A percentile compares a stretch with the other conserved stretches of the same genome.
These are phyloP conservation scores for Lizanozyma gosingica DNA, from an alignment of 1,139 yeast genomes.

Conservation along the genomic window DNA sequence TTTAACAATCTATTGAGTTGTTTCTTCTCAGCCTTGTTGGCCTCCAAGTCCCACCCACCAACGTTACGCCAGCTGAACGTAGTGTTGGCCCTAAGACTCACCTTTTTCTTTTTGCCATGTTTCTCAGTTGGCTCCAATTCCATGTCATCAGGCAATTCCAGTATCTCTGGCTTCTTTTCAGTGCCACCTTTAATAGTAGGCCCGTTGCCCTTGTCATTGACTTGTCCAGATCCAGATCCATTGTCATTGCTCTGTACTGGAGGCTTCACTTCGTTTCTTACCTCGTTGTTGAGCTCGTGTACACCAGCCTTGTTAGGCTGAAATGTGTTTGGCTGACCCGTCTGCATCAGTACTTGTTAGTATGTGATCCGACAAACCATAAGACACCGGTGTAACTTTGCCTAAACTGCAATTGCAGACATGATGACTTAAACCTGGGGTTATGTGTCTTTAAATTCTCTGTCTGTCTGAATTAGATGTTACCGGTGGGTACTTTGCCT, in stretches of 20 bases:
- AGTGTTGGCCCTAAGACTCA: slow-evolving; percentile 20
- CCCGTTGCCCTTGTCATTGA: not conserved
- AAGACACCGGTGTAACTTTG: too few relatives aligned
- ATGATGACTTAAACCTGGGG: too few relatives aligned
- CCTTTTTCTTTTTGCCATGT: slow-evolving; percentile 7
- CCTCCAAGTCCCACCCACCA: slow-evolving; percentile 29
- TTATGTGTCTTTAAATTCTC: too few relatives aligned
- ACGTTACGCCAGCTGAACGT: slow-evolving; percentile 35
- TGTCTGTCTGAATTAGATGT: too few relatives aligned
- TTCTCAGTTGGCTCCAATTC: not conserved
- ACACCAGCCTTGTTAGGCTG: not conserved
- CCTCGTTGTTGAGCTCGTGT: not conserved
- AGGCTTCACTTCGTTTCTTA: not conserved
- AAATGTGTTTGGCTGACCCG: not conserved
- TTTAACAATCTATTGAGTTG: slow-evolving; percentile 15
- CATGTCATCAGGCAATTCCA: not conserved
- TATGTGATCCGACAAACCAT: too few relatives aligned
- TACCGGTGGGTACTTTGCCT: too few relatives aligned
- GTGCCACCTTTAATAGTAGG: too few relatives aligned
- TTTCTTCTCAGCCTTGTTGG: slow-evolving; percentile 16
- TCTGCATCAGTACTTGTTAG: not conserved
- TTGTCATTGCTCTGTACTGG: not conserved
- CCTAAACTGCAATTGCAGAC: too few relatives aligned
- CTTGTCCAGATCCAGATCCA: not conserved
- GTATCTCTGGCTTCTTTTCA: not conserved